Evolutionary conservation across 1,284 basidiomycete genomes (phyloP).

Genomic region (Puccinia novopanici): DNA sequence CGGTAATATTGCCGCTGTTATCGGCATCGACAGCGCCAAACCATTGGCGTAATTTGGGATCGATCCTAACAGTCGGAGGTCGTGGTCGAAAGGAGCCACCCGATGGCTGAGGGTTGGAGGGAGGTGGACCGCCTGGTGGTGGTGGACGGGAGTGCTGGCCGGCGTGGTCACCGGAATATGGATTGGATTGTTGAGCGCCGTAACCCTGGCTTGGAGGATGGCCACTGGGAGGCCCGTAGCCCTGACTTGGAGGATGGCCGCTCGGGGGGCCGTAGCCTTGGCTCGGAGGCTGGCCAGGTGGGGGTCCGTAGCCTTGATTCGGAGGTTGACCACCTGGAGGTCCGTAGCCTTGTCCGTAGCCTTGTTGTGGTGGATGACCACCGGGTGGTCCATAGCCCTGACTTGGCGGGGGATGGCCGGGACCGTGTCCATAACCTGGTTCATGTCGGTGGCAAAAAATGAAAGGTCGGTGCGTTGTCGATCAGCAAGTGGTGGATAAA

Average conservation of each 20-base stretch:
- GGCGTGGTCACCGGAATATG: no score
- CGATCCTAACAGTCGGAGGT: constrained; percentile 65
- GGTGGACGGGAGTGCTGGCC: background rate
- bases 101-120: background rate
- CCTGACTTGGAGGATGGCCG: background rate
- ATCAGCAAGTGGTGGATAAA: background rate
- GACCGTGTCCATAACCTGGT: constrained; percentile 5
- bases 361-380: no score
- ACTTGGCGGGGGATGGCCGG: background rate
- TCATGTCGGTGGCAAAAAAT: background rate
- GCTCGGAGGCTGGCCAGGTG: background rate
- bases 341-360: background rate
- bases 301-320: constrained; percentile 7
- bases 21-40: constrained; percentile 72
- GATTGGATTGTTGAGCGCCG: background rate
- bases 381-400: constrained; percentile 22
- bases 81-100: constrained; percentile 38
- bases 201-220: background rate
- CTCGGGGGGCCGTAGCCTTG: constrained; percentile 19
- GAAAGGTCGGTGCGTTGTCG: background rate
- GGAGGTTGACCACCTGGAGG: constrained; percentile 20
- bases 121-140: background rate
- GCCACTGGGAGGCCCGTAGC: background rate
- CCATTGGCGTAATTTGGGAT: constrained; percentile 68
- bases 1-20: constrained; percentile 69